Percentiles rank a stretch among this genome's conserved stretches.
phyloP scores from a whole-genome alignment of 2,329 filamentous ascomycete genomes.

The Xylaria sp. region DNA sequence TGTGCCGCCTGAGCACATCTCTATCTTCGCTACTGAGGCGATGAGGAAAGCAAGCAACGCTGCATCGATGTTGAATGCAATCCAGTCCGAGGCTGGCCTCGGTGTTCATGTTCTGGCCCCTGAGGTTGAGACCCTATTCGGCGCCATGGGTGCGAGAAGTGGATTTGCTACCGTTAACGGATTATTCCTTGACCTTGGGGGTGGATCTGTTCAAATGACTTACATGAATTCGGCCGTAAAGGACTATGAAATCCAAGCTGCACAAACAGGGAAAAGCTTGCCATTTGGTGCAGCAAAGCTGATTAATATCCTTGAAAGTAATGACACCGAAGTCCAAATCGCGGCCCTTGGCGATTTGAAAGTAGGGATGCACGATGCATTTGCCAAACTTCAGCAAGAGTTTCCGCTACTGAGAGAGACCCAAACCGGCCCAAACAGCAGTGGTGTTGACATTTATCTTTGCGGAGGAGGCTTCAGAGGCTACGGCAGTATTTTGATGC shows the following conservation, averaged over 20 bases:
- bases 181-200: conserved; percentile 87
- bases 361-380: conserved; percentile 68
- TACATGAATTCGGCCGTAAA: conserved; percentile 64
- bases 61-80: conserved; percentile 71
- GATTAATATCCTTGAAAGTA: conserved; percentile 59
- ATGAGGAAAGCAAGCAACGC: conserved; percentile 84
- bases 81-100: conserved; percentile 72
- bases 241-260: conserved; percentile 64
- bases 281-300: conserved; percentile 71
- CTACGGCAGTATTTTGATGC: conserved; percentile 91
- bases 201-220: conserved; percentile 74
- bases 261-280: conserved; percentile 65
- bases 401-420: conserved; percentile 66
- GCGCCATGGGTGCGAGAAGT: conserved; percentile 84
- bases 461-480: conserved; percentile 91
- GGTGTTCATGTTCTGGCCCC: conserved; percentile 79
- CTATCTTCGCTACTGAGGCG: conserved; percentile 87
- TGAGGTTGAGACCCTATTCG: conserved; percentile 83
- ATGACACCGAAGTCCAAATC: conserved; percentile 54
- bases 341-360: conserved; percentile 66
- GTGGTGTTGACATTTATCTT: conserved; percentile 78
- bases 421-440: conserved; percentile 41
- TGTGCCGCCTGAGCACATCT: conserved; percentile 73
- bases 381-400: conserved; percentile 60
- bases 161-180: conserved; percentile 76